phyloP scores from a whole-genome alignment of 345 rosid species.

The Gossypium bickii region DNA sequence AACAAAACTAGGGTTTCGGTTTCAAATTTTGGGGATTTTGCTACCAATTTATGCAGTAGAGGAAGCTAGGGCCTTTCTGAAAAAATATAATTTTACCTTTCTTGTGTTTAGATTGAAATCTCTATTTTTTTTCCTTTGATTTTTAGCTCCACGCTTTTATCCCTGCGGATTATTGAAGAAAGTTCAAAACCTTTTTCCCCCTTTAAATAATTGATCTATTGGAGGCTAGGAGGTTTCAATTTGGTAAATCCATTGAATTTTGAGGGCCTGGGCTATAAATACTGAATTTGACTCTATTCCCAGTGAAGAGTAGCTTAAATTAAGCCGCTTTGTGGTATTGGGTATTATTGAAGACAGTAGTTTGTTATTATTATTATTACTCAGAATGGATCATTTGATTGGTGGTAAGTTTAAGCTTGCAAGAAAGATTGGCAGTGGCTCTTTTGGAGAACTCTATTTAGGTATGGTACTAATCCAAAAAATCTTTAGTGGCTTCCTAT shows the following conservation, averaged over 20 bases:
- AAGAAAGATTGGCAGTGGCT: slow-evolving; percentile 84
- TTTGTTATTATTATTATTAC: neutral
- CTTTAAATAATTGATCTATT: neutral
- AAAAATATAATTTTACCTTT: neutral
- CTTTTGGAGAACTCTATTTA: slow-evolving; percentile 75
- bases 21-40: slow-evolving; percentile 10
- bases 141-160: neutral
- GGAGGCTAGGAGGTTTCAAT: neutral
- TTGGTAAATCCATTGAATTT: slow-evolving; percentile 26
- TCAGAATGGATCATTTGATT: slow-evolving; percentile 51
- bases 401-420: slow-evolving; percentile 70
- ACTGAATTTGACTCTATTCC: slow-evolving; percentile 23
- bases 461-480: slow-evolving; percentile 31
- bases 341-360: neutral
- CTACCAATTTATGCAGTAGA: slow-evolving; percentile 7
- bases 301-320: slow-evolving; percentile 11
- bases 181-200: neutral
- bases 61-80: slow-evolving; percentile 15
- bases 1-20: slow-evolving; percentile 19
- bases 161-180: neutral
- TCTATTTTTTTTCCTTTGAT: neutral
- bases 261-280: slow-evolving; percentile 8
- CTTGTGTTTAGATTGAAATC: neutral
- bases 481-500: neutral
- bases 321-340: slow-evolving; percentile 6